Evolutionary conservation across 345 rosid species (phyloP), one percentile per base, ranked within the genome.

Genomic region (Atalantia buxifolia): DNA sequence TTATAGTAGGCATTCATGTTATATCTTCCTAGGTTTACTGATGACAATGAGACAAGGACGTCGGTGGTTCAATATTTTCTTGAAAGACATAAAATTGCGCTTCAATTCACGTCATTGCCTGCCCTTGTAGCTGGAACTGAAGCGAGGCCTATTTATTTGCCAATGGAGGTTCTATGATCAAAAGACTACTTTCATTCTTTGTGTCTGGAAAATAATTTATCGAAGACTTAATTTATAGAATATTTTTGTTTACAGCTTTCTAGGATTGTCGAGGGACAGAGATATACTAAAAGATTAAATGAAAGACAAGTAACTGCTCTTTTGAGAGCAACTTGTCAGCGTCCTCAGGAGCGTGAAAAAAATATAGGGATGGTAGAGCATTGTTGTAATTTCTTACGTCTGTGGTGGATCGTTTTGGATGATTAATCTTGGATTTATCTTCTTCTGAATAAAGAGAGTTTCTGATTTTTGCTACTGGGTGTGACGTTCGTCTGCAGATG

Each of bases 131-230:
- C 89, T 45, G 98, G 96, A 53, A 87, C 79, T 70, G 94, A 89
- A 31, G 21, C 92, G 0, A 90, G n/a, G 45, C 94, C 92, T 24
- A 57, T 72, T 19, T 90, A 74, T 81, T 50, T 86, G 50, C 99
- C 99, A 0, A 95, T 95, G 97, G 99, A 95, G 88, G 99, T 95
- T 67, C 66, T 68, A 42, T 14, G 10, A 71, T 22, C 14, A 27
- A 19, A 25, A 4, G 2, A 18, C 56, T 56, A 35, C 8, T 48
- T 40, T 60, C 9, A 0, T 38, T 0, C 6, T 16, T 75, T 62
- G 27, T 63, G 12, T 50, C 9, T 5, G 38, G 6, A n/a, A 38
- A 24, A 18, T 3, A 53, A 16, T 21, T 13, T 24, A 50, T n/a
- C 63, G 7, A 14, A 18, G 9, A 25, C 45, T 10, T 38, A 19